Percentiles rank a stretch among this genome's conserved stretches.
Evolutionary conservation across 164 flowering plant species (phyloP).

Genomic region (Akebia trifoliata): DNA sequence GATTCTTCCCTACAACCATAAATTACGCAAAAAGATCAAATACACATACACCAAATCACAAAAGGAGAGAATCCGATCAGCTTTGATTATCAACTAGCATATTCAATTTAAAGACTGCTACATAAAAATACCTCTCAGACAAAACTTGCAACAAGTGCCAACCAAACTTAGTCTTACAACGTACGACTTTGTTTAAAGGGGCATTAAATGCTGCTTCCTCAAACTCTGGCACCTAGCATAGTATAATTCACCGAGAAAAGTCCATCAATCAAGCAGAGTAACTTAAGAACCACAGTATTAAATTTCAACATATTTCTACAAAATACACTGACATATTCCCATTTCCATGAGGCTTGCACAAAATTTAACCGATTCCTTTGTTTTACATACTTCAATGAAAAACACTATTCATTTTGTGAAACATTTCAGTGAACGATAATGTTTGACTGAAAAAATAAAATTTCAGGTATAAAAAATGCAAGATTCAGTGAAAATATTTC

Average conservation of each 20-base stretch:
- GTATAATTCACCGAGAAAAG: conserved; percentile 4
- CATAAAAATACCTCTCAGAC: conserved; percentile 63
- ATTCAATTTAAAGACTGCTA: conserved; percentile 1
- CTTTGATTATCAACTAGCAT: conserved; percentile 2
- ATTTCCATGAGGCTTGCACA: too few relatives aligned
- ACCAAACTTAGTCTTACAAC: conserved; percentile 79
- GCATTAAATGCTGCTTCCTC: conserved; percentile 91
- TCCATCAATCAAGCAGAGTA: neutral
- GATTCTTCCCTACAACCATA: conserved; percentile 55
- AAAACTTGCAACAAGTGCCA: conserved; percentile 94
- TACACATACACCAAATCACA: neutral
- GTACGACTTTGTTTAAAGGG: conserved; percentile 62
- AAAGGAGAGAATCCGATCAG: neutral
- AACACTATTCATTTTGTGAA: too few relatives aligned
- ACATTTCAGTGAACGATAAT: too few relatives aligned
- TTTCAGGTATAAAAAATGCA: too few relatives aligned
- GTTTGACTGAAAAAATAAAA: too few relatives aligned
- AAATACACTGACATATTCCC: too few relatives aligned
- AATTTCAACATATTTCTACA: neutral
- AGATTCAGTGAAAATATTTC: too few relatives aligned
- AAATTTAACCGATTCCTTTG: too few relatives aligned
- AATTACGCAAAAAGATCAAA: conserved; percentile 1
- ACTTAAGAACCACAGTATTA: neutral
- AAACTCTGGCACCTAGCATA: conserved; percentile 79
- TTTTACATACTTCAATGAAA: too few relatives aligned